A percentile compares a stretch with the other conserved stretches of the same genome.
phyloP scores from a whole-genome alignment of 2,329 filamentous ascomycete species.

The Ophiosphaerella herpotricha region DNA sequence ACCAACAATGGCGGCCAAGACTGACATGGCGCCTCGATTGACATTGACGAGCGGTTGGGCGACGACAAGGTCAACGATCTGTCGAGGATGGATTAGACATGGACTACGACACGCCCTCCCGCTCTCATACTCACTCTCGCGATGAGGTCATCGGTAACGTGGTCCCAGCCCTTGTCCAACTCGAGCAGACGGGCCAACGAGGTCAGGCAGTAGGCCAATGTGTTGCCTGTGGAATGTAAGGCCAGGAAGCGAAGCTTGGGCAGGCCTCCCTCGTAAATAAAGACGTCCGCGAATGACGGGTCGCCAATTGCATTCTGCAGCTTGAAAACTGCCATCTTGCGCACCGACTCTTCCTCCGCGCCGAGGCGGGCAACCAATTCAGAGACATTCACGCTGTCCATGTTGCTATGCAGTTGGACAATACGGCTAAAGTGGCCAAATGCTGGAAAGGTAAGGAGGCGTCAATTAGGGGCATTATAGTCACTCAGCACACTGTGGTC shows the following conservation, averaged over 20 bases:
- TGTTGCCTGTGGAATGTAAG: slow-evolving; percentile 86
- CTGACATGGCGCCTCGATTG: slow-evolving; percentile 93
- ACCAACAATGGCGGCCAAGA: slow-evolving; percentile 89
- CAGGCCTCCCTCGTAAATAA: slow-evolving; percentile 87
- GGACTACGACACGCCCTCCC: background rate
- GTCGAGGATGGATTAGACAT: slow-evolving; percentile 15
- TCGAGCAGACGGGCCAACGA: slow-evolving; percentile 86
- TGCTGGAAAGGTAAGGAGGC: slow-evolving; percentile 13
- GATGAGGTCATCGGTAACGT: slow-evolving; percentile 74
- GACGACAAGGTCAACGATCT: slow-evolving; percentile 90
- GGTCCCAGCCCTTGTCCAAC: slow-evolving; percentile 97
- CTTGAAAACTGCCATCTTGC: slow-evolving; percentile 99
- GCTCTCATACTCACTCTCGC: slow-evolving; percentile 58
- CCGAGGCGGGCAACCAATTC: slow-evolving; percentile 64
- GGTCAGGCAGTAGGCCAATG: slow-evolving; percentile 90
- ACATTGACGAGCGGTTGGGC: slow-evolving; percentile 97
- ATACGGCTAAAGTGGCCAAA: slow-evolving; percentile 9
- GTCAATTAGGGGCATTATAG: slow-evolving; percentile 15
- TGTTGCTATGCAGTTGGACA: slow-evolving; percentile 26
- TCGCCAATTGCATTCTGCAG: slow-evolving; percentile 94
- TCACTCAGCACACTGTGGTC: slow-evolving; percentile 12
- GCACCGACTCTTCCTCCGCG: slow-evolving; percentile 79
- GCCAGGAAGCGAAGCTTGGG: slow-evolving; percentile 80
- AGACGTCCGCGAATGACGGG: slow-evolving; percentile 93
- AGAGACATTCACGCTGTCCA: slow-evolving; percentile 61